These are phyloP conservation scores for Exserohilum turcica DNA, from an alignment of 2,329 filamentous ascomycete species.

Conservation along the genomic window DNA sequence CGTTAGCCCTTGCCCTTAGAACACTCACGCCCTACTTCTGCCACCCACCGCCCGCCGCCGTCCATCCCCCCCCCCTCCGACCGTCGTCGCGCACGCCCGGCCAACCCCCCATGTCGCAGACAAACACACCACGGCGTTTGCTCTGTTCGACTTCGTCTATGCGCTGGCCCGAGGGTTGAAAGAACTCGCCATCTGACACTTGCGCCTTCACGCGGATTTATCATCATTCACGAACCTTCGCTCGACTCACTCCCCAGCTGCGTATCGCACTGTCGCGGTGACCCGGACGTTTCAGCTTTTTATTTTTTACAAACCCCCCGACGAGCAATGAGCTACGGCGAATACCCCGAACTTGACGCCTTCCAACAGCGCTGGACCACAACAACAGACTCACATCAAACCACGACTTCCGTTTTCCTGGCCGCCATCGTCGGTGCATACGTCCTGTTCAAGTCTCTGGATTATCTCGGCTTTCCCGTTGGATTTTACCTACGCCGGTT, in stretches of 20 bases:
- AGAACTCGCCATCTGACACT: not conserved
- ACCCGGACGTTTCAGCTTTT: constrained; percentile 8
- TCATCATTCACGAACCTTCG: constrained; percentile 19
- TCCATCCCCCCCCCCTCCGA: constrained; percentile 4
- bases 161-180: constrained; percentile 45
- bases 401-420: constrained; percentile 25
- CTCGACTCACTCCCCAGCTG: constrained; percentile 5
- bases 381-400: constrained; percentile 15
- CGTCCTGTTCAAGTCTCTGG: constrained; percentile 36
- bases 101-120: constrained; percentile 45
- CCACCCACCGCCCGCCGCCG: constrained; percentile 18
- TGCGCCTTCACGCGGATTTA: constrained; percentile 6
- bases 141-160: constrained; percentile 30
- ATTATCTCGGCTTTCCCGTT: constrained; percentile 39
- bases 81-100: constrained; percentile 1
- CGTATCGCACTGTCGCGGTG: not conserved
- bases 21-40: constrained; percentile 19
- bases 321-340: constrained; percentile 31
- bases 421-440: constrained; percentile 30
- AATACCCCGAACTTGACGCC: constrained; percentile 25
- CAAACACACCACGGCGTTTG: constrained; percentile 35
- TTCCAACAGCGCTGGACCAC: constrained; percentile 21
- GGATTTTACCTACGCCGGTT: constrained; percentile 61
- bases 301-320: constrained; percentile 14
- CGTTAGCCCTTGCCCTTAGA: constrained; percentile 12